A percentile compares a stretch with the other conserved stretches of the same genome.
These are phyloP conservation scores for Pythium aphanidermatum DNA, from an alignment of 352 stramenopile species.

Conservation along the genomic window DNA sequence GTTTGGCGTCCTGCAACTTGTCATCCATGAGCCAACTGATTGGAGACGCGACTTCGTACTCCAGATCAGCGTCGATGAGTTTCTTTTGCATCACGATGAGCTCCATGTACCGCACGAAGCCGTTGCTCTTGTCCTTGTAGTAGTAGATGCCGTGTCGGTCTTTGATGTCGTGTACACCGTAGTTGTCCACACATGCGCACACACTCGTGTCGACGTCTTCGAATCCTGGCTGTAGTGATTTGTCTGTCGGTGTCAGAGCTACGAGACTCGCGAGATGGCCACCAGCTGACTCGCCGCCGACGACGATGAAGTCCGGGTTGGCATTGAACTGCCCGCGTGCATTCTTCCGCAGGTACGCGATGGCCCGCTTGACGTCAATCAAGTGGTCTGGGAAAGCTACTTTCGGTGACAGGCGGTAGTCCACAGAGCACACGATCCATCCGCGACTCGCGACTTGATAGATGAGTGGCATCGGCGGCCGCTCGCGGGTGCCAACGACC, in stretches of 20 bases:
- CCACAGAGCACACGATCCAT: conserved; percentile 72
- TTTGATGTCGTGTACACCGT: conserved; percentile 72
- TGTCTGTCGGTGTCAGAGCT: conserved; percentile 55
- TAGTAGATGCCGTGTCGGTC: conserved; percentile 62
- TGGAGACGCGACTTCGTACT: conserved; percentile 54
- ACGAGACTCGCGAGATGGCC: conserved; percentile 66
- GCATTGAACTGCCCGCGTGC: conserved; percentile 36
- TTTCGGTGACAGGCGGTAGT: conserved; percentile 70
- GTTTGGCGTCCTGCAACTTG: conserved; percentile 10
- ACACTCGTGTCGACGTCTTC: conserved; percentile 75
- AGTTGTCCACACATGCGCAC: conserved; percentile 59
- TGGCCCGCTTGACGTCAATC: conserved; percentile 61
- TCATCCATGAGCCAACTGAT: conserved; percentile 46
- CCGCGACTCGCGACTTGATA: conserved; percentile 50
- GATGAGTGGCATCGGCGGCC: conserved; percentile 43
- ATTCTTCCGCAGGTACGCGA: conserved; percentile 58
- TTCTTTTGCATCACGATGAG: conserved; percentile 68
- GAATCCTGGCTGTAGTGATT: conserved; percentile 66
- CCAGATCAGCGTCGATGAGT: conserved; percentile 25
- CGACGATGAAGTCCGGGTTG: conserved; percentile 62
- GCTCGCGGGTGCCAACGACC: conserved; percentile 49
- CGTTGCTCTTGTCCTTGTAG: conserved; percentile 46
- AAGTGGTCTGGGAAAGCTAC: conserved; percentile 61
- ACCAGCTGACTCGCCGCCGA: conserved; percentile 60
- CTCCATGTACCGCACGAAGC: conserved; percentile 64